phyloP scores from a whole-genome alignment of 345 rosid genomes.

The Erodium maritimum region DNA sequence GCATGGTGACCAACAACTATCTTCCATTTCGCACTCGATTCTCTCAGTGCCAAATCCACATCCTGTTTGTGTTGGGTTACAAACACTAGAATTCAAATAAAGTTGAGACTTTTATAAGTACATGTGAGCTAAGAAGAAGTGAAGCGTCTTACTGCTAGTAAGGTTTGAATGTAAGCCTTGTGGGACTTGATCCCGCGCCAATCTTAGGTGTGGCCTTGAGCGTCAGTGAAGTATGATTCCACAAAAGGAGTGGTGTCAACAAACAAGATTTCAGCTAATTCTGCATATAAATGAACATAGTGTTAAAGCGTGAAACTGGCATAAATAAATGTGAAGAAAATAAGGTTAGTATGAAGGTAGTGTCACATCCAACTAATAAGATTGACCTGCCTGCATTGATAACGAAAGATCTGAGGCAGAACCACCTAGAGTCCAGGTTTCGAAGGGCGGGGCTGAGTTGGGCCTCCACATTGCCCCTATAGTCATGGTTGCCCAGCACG shows the following conservation, averaged over 20 bases:
- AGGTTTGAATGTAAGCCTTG: constrained; percentile 12
- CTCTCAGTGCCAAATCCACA: constrained; percentile 23
- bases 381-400: constrained; percentile 32
- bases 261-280: constrained; percentile 25
- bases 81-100: too few species aligned
- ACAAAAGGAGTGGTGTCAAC: constrained; percentile 39
- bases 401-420: constrained; percentile 37
- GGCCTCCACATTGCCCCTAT: constrained; percentile 42
- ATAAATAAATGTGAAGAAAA: background rate
- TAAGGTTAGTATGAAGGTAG: background rate
- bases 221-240: constrained; percentile 22
- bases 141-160: constrained; percentile 25
- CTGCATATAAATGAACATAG: too few species aligned
- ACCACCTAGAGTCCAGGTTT: constrained; percentile 34
- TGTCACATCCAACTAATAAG: too few species aligned
- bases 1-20: constrained; percentile 45
- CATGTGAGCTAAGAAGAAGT: too few species aligned
- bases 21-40: constrained; percentile 37
- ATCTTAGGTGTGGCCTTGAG: constrained; percentile 19
- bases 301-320: background rate
- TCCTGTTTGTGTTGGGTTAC: too few species aligned
- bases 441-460: constrained; percentile 34
- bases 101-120: too few species aligned
- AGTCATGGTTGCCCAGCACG: constrained; percentile 56
- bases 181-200: constrained; percentile 27